phyloP scores from a whole-genome alignment of 306 rosid species.

The Acacia melanoxylon region DNA sequence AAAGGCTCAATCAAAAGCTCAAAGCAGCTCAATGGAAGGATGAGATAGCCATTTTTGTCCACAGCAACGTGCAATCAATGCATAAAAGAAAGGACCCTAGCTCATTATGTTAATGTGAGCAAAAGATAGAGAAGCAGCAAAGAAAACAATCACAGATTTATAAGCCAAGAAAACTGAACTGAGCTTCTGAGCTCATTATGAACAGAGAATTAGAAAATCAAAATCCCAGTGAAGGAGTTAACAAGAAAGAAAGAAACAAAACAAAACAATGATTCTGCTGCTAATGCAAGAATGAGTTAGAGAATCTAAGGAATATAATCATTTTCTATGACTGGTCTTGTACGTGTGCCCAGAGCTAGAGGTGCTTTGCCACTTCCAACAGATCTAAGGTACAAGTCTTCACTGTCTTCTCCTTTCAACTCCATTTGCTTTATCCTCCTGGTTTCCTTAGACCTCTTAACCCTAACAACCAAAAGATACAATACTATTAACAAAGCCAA shows the following conservation, averaged over 20 bases:
- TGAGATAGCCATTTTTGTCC: too few relatives aligned
- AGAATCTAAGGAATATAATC: constrained; percentile 42
- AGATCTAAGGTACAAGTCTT: constrained; percentile 17
- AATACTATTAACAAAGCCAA: constrained; percentile 21
- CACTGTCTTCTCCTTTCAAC: constrained; percentile 28
- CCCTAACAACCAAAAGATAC: constrained; percentile 23
- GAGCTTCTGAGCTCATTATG: constrained; percentile 22
- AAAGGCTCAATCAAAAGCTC: not conserved
- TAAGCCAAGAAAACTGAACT: constrained; percentile 20
- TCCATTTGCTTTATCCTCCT: constrained; percentile 38
- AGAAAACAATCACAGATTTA: constrained; percentile 18
- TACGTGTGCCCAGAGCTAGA: constrained; percentile 46
- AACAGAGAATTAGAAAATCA: constrained; percentile 21
- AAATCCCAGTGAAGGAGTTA: constrained; percentile 5
- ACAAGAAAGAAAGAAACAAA: not conserved
- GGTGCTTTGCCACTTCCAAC: constrained; percentile 47
- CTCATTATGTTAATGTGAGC: not conserved
- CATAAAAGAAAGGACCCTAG: not conserved
- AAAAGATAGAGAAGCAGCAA: constrained; percentile 8
- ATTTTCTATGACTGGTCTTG: constrained; percentile 49
- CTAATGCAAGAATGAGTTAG: constrained; percentile 7
- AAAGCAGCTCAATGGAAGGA: not conserved
- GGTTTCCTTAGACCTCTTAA: constrained; percentile 12
- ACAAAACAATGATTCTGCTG: constrained; percentile 4
- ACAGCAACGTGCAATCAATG: too few relatives aligned